These are phyloP conservation scores for Thalassiosira mediterranea DNA, from an alignment of 352 stramenopile species.

Conservation along the genomic window DNA sequence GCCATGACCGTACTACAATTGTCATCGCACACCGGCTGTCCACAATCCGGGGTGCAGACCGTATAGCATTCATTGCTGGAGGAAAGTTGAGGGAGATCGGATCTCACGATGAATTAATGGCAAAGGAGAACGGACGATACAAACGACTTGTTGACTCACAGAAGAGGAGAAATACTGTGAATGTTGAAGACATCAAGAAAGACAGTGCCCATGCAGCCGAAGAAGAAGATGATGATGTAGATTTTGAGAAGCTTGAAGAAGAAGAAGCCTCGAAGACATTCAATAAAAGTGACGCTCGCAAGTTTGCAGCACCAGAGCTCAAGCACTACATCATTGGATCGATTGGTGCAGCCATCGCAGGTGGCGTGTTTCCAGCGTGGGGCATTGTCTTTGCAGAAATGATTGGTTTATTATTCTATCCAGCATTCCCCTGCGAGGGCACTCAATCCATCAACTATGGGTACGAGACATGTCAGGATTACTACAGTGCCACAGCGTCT, in stretches of 20 bases:
- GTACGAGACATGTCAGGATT: slow-evolving; percentile 58
- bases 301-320: slow-evolving; percentile 31
- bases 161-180: slow-evolving; percentile 14
- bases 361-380: slow-evolving; percentile 67
- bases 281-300: slow-evolving; percentile 36
- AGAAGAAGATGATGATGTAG: slow-evolving; percentile 46
- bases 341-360: slow-evolving; percentile 67
- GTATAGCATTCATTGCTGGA: slow-evolving; percentile 87
- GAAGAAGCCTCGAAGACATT: slow-evolving; percentile 40
- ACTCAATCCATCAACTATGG: neutral
- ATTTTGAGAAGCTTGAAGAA: slow-evolving; percentile 52
- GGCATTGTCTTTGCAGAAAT: slow-evolving; percentile 61
- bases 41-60: slow-evolving; percentile 89
- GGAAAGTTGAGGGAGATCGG: slow-evolving; percentile 88
- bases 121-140: slow-evolving; percentile 47
- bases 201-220: slow-evolving; percentile 21
- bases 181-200: slow-evolving; percentile 38
- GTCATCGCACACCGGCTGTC: slow-evolving; percentile 88
- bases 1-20: slow-evolving; percentile 75
- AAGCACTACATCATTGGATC: slow-evolving; percentile 53
- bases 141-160: slow-evolving; percentile 62
- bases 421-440: slow-evolving; percentile 48
- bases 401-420: slow-evolving; percentile 67
- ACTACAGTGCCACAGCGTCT: slow-evolving; percentile 46
- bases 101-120: slow-evolving; percentile 88